These are phyloP conservation scores for Colletotrichum brevisporum DNA, from an alignment of 2,329 filamentous ascomycete genomes.

Conservation along the genomic window DNA sequence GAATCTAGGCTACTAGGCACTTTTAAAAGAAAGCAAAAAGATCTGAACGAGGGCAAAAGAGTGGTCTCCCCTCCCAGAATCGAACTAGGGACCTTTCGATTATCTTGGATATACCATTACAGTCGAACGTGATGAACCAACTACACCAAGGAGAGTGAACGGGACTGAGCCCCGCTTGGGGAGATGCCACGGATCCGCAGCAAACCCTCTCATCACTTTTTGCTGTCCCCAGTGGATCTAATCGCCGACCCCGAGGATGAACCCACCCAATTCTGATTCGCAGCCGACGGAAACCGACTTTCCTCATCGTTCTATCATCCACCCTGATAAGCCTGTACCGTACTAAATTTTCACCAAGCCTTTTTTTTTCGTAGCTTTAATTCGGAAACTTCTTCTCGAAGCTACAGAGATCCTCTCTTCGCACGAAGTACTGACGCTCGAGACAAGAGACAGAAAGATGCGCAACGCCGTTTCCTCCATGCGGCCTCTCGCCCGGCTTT, in stretches of 20 bases:
- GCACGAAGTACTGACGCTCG: too few species aligned
- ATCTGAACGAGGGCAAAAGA: too few species aligned
- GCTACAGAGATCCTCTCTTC: too few species aligned
- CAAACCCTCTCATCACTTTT: too few species aligned
- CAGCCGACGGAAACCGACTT: constrained; percentile 35
- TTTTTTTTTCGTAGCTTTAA: not conserved
- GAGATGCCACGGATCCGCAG: not conserved
- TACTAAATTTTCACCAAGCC: constrained; percentile 4
- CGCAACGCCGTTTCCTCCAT: constrained; percentile 6
- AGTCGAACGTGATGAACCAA: constrained; percentile 41
- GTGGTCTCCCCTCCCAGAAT: constrained; percentile 29
- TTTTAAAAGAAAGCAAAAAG: not conserved
- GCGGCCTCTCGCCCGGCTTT: constrained; percentile 3
- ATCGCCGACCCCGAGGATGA: not conserved
- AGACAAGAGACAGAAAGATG: not conserved
- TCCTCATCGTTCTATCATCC: constrained; percentile 19
- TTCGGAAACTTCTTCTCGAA: not conserved
- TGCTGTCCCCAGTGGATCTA: too few species aligned
- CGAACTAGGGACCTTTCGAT: constrained; percentile 39
- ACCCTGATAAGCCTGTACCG: constrained; percentile 1
- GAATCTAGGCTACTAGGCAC: too few species aligned
- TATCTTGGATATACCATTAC: constrained; percentile 33
- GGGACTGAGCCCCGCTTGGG: constrained; percentile 28
- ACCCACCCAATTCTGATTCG: not conserved
- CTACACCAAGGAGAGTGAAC: constrained; percentile 36